Conservation (phyloP, 2,329 filamentous ascomycete species). For the Penicillium hordei region DNA sequence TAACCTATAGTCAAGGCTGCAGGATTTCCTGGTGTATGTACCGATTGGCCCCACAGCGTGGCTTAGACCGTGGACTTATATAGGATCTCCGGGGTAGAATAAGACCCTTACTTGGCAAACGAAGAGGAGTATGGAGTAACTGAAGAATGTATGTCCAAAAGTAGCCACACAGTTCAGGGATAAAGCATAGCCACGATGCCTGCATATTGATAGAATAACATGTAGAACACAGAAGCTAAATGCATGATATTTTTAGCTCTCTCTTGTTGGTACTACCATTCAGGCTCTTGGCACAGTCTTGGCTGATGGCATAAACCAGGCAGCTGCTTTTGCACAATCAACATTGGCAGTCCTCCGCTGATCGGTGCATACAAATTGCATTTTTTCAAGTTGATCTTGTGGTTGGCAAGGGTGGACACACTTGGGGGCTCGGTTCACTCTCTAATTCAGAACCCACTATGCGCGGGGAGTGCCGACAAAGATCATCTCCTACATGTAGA, state of each 20-base stretch:
- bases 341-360: slow-evolving; percentile 13
- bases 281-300: slow-evolving; percentile 9
- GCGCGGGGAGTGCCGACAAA: neutral
- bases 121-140: neutral
- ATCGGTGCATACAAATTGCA: slow-evolving; percentile 4
- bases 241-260: slow-evolving; percentile 4
- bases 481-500: neutral
- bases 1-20: neutral
- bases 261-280: neutral
- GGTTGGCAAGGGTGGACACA: slow-evolving; percentile 5
- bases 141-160: neutral
- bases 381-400: neutral
- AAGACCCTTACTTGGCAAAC: slow-evolving; percentile 11
- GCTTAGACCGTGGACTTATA: slow-evolving; percentile 16
- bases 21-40: neutral
- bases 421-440: slow-evolving; percentile 14
- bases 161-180: neutral
- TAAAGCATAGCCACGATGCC: neutral
- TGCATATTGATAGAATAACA: neutral
- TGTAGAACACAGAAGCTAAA: neutral
- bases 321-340: slow-evolving; percentile 19
- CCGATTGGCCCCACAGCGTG: slow-evolving; percentile 16
- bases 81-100: neutral
- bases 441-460: neutral
- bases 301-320: slow-evolving; percentile 14